A percentile compares a stretch with the other conserved stretches of the same genome.
Evolutionary conservation across 2,329 filamentous ascomycete species (phyloP).

Genomic region (Furcasterigmium sp.): DNA sequence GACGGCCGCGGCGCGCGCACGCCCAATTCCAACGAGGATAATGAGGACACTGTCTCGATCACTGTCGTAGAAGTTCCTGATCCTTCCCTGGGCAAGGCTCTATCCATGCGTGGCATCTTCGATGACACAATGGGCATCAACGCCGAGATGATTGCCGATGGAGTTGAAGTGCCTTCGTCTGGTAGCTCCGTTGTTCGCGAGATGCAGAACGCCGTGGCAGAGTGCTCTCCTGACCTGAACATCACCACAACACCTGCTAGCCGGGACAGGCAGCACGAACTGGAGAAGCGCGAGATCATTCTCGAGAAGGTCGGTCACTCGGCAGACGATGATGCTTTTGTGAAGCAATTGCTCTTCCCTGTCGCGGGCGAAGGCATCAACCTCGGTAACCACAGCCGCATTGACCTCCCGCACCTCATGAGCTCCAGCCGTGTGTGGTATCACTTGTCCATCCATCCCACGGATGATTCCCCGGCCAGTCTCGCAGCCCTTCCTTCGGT

Average conservation of each 20-base stretch:
- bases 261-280: conserved; percentile 69
- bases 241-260: conserved; percentile 62
- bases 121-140: conserved; percentile 93
- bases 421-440: conserved; percentile 91
- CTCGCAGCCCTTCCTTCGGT: conserved; percentile 67
- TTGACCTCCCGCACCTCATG: conserved; percentile 71
- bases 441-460: conserved; percentile 86
- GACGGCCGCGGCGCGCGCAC: conserved; percentile 59
- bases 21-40: conserved; percentile 65
- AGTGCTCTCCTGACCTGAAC: conserved; percentile 74
- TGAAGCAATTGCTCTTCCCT: conserved; percentile 78
- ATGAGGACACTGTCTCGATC: conserved; percentile 79
- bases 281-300: conserved; percentile 77
- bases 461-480: conserved; percentile 73
- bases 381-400: conserved; percentile 69
- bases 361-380: conserved; percentile 72
- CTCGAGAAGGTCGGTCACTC: conserved; percentile 84
- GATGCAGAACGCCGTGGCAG: conserved; percentile 75
- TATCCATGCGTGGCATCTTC: conserved; percentile 86
- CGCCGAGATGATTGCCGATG: conserved; percentile 94
- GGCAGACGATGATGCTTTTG: conserved; percentile 74
- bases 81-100: conserved; percentile 74
- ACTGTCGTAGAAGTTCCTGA: conserved; percentile 83
- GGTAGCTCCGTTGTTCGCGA: conserved; percentile 83
- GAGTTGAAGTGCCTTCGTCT: conserved; percentile 66